Conservation (phyloP, 129 eudicot species). For the Tagetes erecta region DNA sequence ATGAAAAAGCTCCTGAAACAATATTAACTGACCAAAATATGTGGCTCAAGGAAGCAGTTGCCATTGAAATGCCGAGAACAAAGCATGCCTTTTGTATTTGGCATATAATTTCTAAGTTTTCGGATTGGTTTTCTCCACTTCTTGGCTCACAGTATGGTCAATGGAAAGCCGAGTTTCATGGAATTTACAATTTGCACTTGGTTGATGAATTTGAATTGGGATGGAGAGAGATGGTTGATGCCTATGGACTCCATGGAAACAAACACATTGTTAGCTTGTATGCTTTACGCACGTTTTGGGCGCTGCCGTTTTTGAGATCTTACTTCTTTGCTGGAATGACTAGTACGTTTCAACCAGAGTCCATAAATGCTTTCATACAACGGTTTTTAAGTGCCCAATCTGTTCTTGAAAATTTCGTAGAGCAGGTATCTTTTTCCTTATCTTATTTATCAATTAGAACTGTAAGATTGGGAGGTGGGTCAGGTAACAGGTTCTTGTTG, state of each 20-base stretch:
- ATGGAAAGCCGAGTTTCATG: conserved; percentile 79
- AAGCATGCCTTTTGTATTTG: conserved; percentile 87
- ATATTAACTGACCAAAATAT: conserved; percentile 84
- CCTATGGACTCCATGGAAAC: conserved; percentile 66
- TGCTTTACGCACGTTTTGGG: conserved; percentile 78
- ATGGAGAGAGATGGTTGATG: conserved; percentile 80
- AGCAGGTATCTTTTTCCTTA: conserved; percentile 48
- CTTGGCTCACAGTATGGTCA: conserved; percentile 72
- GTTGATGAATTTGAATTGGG: conserved; percentile 75
- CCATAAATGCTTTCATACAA: conserved; percentile 66
- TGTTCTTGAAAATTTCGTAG: conserved; percentile 56
- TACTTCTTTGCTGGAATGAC: conserved; percentile 84
- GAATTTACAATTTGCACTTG: conserved; percentile 57
- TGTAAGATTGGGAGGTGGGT: background rate
- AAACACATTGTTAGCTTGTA: conserved; percentile 76
- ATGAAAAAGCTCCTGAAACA: conserved; percentile 77
- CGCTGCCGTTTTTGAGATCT: conserved; percentile 68
- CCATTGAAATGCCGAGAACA: conserved; percentile 65
- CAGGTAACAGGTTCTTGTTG: background rate
- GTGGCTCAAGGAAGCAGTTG: conserved; percentile 90
- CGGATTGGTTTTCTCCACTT: conserved; percentile 74
- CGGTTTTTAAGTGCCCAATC: conserved; percentile 74
- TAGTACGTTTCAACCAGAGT: conserved; percentile 55
- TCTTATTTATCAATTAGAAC: background rate
- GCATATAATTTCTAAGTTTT: conserved; percentile 72